Percentiles rank a stretch among this genome's conserved stretches.
Conservation (phyloP, 192 early-diverging fungal species). For the Diversispora eburnea region DNA sequence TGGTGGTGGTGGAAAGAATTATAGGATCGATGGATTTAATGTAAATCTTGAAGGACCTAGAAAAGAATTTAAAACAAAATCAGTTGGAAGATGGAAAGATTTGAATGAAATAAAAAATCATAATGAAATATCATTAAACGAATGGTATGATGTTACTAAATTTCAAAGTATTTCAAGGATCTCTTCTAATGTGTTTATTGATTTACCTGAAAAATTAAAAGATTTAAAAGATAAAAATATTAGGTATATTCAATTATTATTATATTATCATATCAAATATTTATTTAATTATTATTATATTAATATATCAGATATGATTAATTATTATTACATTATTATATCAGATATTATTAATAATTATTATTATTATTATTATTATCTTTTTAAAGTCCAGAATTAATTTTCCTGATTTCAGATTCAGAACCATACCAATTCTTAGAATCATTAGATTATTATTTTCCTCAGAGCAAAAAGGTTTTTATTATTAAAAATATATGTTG, state of each 20-base stretch:
- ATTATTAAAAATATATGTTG: not conserved
- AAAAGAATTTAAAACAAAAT: slow-evolving; percentile 13
- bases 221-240: not conserved
- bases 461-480: slow-evolving; percentile 35
- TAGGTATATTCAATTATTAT: not conserved
- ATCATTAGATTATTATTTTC: slow-evolving; percentile 45
- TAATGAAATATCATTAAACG: not conserved
- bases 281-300: not conserved
- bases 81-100: slow-evolving; percentile 9
- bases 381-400: slow-evolving; percentile 4
- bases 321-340: not conserved
- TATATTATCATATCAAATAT: too few relatives aligned
- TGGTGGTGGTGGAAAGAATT: too few relatives aligned
- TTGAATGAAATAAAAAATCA: not conserved
- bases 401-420: slow-evolving; percentile 45
- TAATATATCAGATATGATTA: not conserved
- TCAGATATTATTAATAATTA: not conserved
- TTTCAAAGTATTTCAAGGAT: slow-evolving; percentile 7
- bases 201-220: slow-evolving; percentile 14
- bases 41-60: not conserved
- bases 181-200: not conserved
- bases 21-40: too few relatives aligned
- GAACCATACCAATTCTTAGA: slow-evolving; percentile 54
- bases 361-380: not conserved
- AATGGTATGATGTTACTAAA: slow-evolving; percentile 12